phyloP scores from a whole-genome alignment of 768 basidiomycete genomes.

The Lactifluus pinguis region DNA sequence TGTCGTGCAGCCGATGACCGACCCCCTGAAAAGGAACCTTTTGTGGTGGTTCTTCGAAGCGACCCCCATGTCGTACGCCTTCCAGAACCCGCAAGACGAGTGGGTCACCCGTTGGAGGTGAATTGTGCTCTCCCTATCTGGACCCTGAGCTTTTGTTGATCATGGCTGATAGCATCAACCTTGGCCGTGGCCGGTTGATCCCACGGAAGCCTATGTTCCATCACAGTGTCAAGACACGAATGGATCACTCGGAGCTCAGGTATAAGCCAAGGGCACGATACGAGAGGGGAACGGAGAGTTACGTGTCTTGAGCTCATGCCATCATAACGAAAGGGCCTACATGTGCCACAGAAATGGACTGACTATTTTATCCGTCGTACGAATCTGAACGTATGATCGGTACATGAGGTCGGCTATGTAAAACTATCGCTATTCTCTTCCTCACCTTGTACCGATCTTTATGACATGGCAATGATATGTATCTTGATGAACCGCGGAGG shows the following conservation, averaged over 20 bases:
- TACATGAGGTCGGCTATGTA: too few relatives aligned
- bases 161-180: constrained; percentile 33
- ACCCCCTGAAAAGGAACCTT: constrained; percentile 40
- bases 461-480: too few relatives aligned
- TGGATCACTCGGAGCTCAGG: constrained; percentile 35
- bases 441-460: too few relatives aligned
- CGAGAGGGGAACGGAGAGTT: constrained; percentile 38
- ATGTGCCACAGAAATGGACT: too few relatives aligned
- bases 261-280: constrained; percentile 55
- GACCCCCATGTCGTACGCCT: constrained; percentile 42
- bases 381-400: too few relatives aligned
- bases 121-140: constrained; percentile 21
- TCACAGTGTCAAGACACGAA: constrained; percentile 50
- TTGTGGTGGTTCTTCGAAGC: constrained; percentile 70
- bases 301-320: constrained; percentile 26
- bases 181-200: constrained; percentile 51
- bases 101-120: constrained; percentile 53
- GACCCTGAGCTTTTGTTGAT: neutral
- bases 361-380: too few relatives aligned
- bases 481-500: too few relatives aligned
- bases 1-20: constrained; percentile 37
- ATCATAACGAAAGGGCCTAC: too few relatives aligned
- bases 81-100: constrained; percentile 37
- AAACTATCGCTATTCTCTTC: too few relatives aligned
- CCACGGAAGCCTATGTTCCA: constrained; percentile 49